phyloP scores from a whole-genome alignment of 139 green algal genomes.

The Klebsormidium nitens region DNA sequence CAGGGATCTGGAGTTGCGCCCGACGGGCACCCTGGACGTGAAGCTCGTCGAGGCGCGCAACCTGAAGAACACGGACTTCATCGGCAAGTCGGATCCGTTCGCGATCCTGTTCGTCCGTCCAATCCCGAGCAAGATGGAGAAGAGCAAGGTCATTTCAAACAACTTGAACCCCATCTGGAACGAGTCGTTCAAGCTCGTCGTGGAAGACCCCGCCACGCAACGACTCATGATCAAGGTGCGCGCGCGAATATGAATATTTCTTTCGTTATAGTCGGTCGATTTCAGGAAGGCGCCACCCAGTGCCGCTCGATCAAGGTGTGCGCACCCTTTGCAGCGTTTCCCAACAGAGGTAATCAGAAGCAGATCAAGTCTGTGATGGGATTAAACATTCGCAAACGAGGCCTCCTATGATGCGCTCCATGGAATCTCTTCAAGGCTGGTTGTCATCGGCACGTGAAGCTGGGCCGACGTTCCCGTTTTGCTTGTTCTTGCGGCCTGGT shows the following conservation, averaged over 20 bases:
- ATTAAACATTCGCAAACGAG: background rate
- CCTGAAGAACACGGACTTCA: slow-evolving; percentile 25
- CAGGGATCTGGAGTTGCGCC: slow-evolving; percentile 31
- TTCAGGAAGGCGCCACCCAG: background rate
- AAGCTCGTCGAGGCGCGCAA: slow-evolving; percentile 27
- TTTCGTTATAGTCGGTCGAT: background rate
- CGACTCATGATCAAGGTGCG: slow-evolving; percentile 13
- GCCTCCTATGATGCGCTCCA: background rate
- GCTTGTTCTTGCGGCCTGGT: background rate
- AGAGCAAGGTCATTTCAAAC: slow-evolving; percentile 21
- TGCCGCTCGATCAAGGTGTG: background rate
- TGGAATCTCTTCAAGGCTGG: background rate
- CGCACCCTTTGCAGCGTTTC: background rate
- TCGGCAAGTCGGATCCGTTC: slow-evolving; percentile 35
- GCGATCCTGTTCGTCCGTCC: slow-evolving; percentile 29
- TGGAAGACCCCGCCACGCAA: slow-evolving; percentile 27
- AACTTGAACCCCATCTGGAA: slow-evolving; percentile 35
- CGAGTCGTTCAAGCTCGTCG: slow-evolving; percentile 18
- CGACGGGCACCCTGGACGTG: slow-evolving; percentile 21
- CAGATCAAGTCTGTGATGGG: background rate
- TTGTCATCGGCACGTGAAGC: background rate
- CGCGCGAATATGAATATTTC: too few relatives aligned
- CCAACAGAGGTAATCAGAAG: background rate
- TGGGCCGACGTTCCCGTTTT: background rate
- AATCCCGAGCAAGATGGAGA: slow-evolving; percentile 8